A percentile compares a stretch with the other conserved stretches of the same genome.
Evolutionary conservation across 805 yeast genomes (phyloP).

Genomic region (Metschnikowia sp.): DNA sequence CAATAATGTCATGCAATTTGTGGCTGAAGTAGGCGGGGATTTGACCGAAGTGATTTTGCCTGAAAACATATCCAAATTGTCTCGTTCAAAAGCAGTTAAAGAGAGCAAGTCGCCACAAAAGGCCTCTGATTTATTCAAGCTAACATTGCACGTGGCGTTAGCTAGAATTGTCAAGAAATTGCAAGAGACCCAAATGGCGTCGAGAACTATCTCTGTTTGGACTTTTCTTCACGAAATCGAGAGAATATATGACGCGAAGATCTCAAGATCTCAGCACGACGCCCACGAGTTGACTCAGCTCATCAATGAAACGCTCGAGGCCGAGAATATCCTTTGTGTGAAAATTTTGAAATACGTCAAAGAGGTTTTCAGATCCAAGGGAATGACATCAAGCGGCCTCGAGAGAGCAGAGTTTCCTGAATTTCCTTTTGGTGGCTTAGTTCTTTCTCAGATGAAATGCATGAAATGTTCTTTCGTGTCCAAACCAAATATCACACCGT

Average conservation of each 20-base stretch:
- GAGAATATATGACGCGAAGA: slow-evolving; percentile 62
- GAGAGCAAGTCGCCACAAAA: slow-evolving; percentile 7
- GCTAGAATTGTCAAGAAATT: slow-evolving; percentile 51
- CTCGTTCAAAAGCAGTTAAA: slow-evolving; percentile 12
- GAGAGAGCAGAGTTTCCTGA: slow-evolving; percentile 43
- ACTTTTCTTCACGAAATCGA: slow-evolving; percentile 74
- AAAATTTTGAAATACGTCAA: slow-evolving; percentile 27
- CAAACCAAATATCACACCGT: slow-evolving; percentile 54
- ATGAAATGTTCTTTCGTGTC: slow-evolving; percentile 62
- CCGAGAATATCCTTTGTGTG: slow-evolving; percentile 50
- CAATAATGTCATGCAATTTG: slow-evolving; percentile 20
- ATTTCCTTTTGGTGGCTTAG: slow-evolving; percentile 71
- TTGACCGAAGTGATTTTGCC: slow-evolving; percentile 13
- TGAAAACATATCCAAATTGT: slow-evolving; percentile 17
- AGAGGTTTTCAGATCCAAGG: slow-evolving; percentile 4
- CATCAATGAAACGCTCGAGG: slow-evolving; percentile 71
- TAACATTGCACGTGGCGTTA: slow-evolving; percentile 57
- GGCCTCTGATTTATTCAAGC: slow-evolving; percentile 23
- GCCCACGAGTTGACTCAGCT: slow-evolving; percentile 90
- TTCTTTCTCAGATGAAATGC: slow-evolving; percentile 68
- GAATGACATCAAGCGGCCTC: slow-evolving; percentile 2
- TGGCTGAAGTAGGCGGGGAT: slow-evolving; percentile 8
- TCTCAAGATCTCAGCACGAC: slow-evolving; percentile 85
- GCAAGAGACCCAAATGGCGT: slow-evolving; percentile 56
- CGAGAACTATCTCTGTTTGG: slow-evolving; percentile 70